phyloP scores from a whole-genome alignment of 2,329 filamentous ascomycete species.

The Parastagonospora nodorum region DNA sequence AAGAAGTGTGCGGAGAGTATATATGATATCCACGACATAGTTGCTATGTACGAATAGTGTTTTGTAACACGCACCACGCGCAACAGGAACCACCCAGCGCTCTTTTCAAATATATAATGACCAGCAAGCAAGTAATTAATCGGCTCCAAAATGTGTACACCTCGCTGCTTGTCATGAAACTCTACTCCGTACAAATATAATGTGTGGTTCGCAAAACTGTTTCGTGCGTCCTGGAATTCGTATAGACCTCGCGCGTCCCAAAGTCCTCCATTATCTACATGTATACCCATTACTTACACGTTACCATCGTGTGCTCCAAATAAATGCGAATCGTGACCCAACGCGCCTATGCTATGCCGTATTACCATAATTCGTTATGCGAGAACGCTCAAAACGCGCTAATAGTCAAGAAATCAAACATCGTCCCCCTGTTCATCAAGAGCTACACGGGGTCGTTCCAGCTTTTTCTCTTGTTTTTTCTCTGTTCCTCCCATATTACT shows the following conservation, averaged over 20 bases:
- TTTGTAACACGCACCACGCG: background rate
- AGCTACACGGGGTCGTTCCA: slow-evolving; percentile 22
- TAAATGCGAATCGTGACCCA: background rate
- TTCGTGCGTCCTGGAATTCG: no score
- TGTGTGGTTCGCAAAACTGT: no score
- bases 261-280: no score
- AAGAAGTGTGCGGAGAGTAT: background rate
- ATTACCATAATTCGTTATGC: slow-evolving; percentile 1
- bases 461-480: slow-evolving; percentile 30
- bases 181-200: no score
- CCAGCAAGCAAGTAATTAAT: no score
- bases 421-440: background rate
- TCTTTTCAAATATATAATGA: no score
- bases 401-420: background rate
- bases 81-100: no score
- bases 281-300: no score
- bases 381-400: slow-evolving; percentile 1
- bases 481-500: slow-evolving; percentile 46
- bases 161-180: no score
- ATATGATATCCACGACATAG: slow-evolving; percentile 28
- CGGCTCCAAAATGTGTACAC: no score
- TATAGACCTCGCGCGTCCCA: no score
- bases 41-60: slow-evolving; percentile 3
- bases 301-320: no score
- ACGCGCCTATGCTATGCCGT: background rate